Conservation (phyloP, 768 basidiomycete genomes). For the Collybiopsis confluens region DNA sequence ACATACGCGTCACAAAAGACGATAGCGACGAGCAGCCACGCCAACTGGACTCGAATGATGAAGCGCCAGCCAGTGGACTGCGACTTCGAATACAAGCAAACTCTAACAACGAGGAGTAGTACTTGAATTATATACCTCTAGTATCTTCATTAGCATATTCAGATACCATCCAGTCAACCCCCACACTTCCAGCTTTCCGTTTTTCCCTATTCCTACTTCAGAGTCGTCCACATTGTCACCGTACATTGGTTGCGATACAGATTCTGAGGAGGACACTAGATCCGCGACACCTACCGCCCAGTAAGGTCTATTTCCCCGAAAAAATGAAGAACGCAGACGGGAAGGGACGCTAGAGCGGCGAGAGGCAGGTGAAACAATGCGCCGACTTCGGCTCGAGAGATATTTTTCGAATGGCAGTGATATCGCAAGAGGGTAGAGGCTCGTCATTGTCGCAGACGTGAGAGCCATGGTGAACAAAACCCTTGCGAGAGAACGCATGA, state of each 20-base stretch:
- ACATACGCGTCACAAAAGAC: slow-evolving; percentile 26
- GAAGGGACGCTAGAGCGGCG: slow-evolving; percentile 38
- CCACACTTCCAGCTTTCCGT: slow-evolving; percentile 65
- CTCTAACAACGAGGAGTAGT: background rate
- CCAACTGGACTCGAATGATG: background rate
- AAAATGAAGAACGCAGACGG: slow-evolving; percentile 49
- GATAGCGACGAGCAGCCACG: slow-evolving; percentile 20
- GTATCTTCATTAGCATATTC: slow-evolving; percentile 51
- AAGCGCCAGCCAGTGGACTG: background rate
- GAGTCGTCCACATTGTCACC: slow-evolving; percentile 22
- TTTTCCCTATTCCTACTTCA: slow-evolving; percentile 37
- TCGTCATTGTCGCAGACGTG: slow-evolving; percentile 26
- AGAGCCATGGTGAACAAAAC: slow-evolving; percentile 23
- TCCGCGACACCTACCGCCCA: slow-evolving; percentile 68
- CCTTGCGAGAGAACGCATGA: slow-evolving; percentile 11
- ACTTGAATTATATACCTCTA: slow-evolving; percentile 41
- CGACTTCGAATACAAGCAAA: slow-evolving; percentile 6
- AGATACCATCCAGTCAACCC: slow-evolving; percentile 85
- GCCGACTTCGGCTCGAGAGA: slow-evolving; percentile 63
- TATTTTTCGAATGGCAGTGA: slow-evolving; percentile 39
- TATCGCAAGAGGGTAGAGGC: slow-evolving; percentile 57
- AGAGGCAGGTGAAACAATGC: slow-evolving; percentile 71
- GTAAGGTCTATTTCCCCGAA: slow-evolving; percentile 56
- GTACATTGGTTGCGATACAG: background rate
- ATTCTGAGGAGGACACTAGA: slow-evolving; percentile 26